These are phyloP conservation scores for Chaetomium cochliodes DNA, from an alignment of 495 filamentous ascomycete species.

Conservation along the genomic window DNA sequence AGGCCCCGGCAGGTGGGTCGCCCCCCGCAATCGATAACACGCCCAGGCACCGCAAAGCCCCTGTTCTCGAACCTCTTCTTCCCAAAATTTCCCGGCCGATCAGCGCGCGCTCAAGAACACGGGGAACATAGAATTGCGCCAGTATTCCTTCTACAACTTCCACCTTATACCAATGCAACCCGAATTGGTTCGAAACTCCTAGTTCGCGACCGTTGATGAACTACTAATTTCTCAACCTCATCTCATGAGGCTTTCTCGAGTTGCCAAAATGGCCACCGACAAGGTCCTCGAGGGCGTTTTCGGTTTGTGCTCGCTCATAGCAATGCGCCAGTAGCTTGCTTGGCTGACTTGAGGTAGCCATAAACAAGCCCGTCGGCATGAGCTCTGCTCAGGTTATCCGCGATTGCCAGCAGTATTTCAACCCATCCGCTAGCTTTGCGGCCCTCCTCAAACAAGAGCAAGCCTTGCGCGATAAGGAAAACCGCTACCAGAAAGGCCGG, in stretches of 20 bases:
- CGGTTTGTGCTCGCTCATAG: slow-evolving; percentile 44
- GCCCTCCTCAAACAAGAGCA: slow-evolving; percentile 67
- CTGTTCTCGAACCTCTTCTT: background rate
- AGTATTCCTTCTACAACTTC: background rate
- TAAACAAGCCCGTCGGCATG: slow-evolving; percentile 85
- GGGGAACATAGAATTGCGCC: background rate
- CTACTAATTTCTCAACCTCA: background rate
- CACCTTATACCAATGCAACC: background rate
- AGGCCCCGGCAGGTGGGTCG: background rate
- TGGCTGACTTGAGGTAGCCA: slow-evolving; percentile 52
- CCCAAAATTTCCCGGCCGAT: slow-evolving; percentile 7
- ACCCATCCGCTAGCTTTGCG: slow-evolving; percentile 71
- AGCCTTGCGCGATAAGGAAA: slow-evolving; percentile 51
- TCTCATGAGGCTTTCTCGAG: slow-evolving; percentile 29
- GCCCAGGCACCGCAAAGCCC: background rate
- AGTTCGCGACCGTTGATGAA: background rate
- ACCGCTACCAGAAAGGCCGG: slow-evolving; percentile 53
- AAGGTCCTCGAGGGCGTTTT: slow-evolving; percentile 74
- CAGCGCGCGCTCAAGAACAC: too few species aligned
- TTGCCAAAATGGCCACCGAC: slow-evolving; percentile 53
- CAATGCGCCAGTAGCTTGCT: background rate
- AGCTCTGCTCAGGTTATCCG: slow-evolving; percentile 87
- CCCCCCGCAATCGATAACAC: slow-evolving; percentile 5
- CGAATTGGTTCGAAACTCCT: background rate
- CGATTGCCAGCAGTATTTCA: slow-evolving; percentile 76